Base-by-base conservation (phyloP, 352 stramenopile species). In the Phytopythium boreale region DNA sequence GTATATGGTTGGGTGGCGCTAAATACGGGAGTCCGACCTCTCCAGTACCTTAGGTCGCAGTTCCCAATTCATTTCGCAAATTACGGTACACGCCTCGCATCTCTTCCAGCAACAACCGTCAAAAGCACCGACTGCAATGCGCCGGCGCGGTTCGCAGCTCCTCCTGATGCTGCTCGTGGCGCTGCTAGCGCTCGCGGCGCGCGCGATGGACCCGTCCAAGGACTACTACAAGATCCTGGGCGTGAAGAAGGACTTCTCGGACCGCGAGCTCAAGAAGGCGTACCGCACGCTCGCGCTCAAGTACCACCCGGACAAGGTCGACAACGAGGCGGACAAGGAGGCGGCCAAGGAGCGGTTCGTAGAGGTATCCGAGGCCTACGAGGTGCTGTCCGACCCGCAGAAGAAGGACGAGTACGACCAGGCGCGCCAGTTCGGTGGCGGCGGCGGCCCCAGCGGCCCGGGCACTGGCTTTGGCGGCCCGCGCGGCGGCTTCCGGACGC, bases 371-470 rank as follows among this genome's bases (percentile, higher is more conserved):
- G 88, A 97, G 62, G 93, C 93, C 3, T 98, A 98, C 68, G 89
- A 97, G 63, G 90, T 98, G 63, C 84, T 98, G 22, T 96, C 87
- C 20, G 93, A 98, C 59, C 71, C 87, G 49, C 71, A 95, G 19
- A 95, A 96, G 73, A 80, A 91, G 44, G 75, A 93, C 10, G 88
- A 95, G 41, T 98, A 98, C 71, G 93, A 98, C 66, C 75, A 96
- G 37, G 80, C 77, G 11, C 75, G 80, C n/a, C 68, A 64, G 1
- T 82, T 83, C 58, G 69, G 71, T 56, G 74, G 68, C 36, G 67
- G 59, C 43, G 59, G 57, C 2, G 49, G 47, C 1, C 49, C 22
- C 36, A 63, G 61, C 22, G 66, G 62, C 2, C 62, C 55, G 15
- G 59, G 57, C 14, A 61, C 61, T 17, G 73, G 71, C 10, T 72